phyloP scores from a whole-genome alignment of 768 basidiomycete species.

The Phylloporus sp. region DNA sequence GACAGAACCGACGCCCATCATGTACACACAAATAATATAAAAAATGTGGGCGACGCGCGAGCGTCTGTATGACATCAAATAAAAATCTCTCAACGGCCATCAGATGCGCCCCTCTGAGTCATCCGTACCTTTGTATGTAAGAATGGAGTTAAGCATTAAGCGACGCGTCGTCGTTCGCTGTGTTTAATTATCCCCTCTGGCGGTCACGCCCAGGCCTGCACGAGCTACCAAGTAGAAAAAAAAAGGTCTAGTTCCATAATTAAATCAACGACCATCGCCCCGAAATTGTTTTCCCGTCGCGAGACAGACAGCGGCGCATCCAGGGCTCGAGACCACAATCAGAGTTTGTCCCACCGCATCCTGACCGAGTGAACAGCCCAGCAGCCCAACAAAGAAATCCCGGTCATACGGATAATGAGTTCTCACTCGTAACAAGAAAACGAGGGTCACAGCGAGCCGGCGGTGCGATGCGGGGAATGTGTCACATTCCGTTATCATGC shows the following conservation, averaged over 20 bases:
- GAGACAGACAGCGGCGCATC: not conserved
- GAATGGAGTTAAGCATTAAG: not conserved
- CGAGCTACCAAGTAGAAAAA: not conserved
- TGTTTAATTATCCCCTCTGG: not conserved
- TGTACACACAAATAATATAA: not conserved
- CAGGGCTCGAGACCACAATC: not conserved
- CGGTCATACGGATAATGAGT: not conserved
- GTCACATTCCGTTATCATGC: not conserved
- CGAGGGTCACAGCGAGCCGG: not conserved
- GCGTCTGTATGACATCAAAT: not conserved
- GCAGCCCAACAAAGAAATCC: not conserved
- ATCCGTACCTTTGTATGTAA: not conserved
- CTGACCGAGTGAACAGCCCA: not conserved
- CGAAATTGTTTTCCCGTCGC: not conserved
- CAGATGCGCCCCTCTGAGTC: not conserved
- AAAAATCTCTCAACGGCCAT: not conserved
- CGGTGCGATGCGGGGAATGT: not conserved
- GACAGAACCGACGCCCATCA: not conserved
- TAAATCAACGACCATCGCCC: not conserved
- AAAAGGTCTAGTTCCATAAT: not conserved
- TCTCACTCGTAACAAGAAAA: not conserved
- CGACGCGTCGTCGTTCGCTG: not conserved
- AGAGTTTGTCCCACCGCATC: not conserved
- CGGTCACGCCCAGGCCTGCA: not conserved
- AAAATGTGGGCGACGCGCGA: not conserved